phyloP scores from a whole-genome alignment of 495 filamentous ascomycete species.

The Chaetomium fimeti region DNA sequence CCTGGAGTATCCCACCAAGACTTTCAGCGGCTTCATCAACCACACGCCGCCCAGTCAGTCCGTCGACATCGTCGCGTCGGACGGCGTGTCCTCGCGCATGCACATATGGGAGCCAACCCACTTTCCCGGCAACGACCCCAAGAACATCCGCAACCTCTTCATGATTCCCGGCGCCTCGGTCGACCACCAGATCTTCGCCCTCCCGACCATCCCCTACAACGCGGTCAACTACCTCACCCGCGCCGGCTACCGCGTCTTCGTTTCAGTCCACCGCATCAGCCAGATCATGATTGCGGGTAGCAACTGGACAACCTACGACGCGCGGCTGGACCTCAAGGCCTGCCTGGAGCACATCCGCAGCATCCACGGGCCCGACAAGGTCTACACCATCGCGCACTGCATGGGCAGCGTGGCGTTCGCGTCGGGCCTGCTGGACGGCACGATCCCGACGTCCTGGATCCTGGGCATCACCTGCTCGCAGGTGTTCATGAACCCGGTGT shows the following conservation, averaged over 20 bases:
- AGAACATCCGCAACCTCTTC: constrained; percentile 49
- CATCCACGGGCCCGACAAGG: constrained; percentile 34
- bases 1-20: constrained; percentile 54
- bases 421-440: constrained; percentile 62
- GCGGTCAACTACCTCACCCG: constrained; percentile 63
- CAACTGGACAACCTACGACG: constrained; percentile 59
- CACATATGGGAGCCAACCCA: constrained; percentile 55
- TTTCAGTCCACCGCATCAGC: constrained; percentile 62
- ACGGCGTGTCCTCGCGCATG: constrained; percentile 55
- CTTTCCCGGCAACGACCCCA: constrained; percentile 28
- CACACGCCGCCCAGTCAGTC: constrained; percentile 44
- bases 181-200: constrained; percentile 62
- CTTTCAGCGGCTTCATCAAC: constrained; percentile 50
- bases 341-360: constrained; percentile 55
- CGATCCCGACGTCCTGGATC: constrained; percentile 57
- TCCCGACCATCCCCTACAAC: constrained; percentile 64
- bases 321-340: constrained; percentile 60
- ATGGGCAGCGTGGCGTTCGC: constrained; percentile 62
- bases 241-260: constrained; percentile 58
- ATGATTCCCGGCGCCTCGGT: constrained; percentile 63
- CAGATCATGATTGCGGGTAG: constrained; percentile 53
- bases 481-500: constrained; percentile 66
- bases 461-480: constrained; percentile 61
- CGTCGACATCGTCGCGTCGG: constrained; percentile 45
- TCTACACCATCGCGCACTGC: constrained; percentile 67